Evolutionary conservation across 768 basidiomycete genomes (phyloP).

Genomic region (Russula abietina): DNA sequence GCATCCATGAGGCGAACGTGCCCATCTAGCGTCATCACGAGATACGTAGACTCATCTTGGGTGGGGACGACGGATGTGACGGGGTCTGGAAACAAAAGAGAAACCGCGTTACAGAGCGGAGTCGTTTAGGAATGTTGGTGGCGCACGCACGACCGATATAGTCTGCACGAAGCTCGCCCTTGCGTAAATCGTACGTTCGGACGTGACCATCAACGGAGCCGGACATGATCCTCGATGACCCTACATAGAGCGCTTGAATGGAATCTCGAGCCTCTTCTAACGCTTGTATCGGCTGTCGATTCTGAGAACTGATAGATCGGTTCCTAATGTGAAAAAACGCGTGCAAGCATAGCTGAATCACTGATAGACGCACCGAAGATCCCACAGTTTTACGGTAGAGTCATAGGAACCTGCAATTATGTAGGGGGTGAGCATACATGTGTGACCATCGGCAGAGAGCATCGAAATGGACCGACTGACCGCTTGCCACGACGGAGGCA

Average conservation of each 20-base stretch:
- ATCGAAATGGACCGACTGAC: slow-evolving; percentile 45
- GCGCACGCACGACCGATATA: slow-evolving; percentile 75
- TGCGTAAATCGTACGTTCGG: slow-evolving; percentile 90
- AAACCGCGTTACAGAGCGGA: neutral
- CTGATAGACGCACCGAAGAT: slow-evolving; percentile 57
- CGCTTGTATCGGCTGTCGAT: slow-evolving; percentile 82
- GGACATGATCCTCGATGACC: slow-evolving; percentile 58
- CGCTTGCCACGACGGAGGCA: slow-evolving; percentile 81
- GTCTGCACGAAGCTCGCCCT: slow-evolving; percentile 84
- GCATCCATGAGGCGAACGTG: slow-evolving; percentile 83
- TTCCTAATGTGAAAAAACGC: neutral
- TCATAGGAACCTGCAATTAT: slow-evolving; percentile 76
- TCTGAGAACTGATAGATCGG: slow-evolving; percentile 49
- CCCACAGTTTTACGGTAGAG: slow-evolving; percentile 87
- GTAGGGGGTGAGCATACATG: neutral
- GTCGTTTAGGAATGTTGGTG: neutral
- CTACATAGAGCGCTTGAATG: slow-evolving; percentile 72
- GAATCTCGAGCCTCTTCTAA: slow-evolving; percentile 86
- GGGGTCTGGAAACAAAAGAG: slow-evolving; percentile 51
- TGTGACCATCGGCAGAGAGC: slow-evolving; percentile 15
- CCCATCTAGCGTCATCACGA: slow-evolving; percentile 80
- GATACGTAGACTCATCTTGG: slow-evolving; percentile 69
- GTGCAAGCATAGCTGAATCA: neutral
- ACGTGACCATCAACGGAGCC: slow-evolving; percentile 91
- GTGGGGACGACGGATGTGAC: slow-evolving; percentile 80